A percentile compares a stretch with the other conserved stretches of the same genome.
These are phyloP conservation scores for Citrullus amarus DNA, from an alignment of 306 rosid genomes.

Conservation along the genomic window DNA sequence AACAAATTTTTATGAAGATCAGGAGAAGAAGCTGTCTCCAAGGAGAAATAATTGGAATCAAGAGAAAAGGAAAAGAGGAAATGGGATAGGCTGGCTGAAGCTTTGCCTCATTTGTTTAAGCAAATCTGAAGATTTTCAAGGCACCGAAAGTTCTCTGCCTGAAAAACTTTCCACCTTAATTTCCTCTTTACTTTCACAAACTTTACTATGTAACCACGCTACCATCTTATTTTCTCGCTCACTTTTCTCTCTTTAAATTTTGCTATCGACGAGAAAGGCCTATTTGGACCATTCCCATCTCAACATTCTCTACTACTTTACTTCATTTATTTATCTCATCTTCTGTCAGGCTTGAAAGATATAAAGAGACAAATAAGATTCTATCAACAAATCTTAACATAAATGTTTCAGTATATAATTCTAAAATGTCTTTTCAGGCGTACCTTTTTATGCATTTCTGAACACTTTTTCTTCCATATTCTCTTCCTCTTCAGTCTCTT, in stretches of 20 bases:
- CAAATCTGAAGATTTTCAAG: neutral
- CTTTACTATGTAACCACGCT: neutral
- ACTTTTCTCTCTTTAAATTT: neutral
- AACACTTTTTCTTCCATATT: neutral
- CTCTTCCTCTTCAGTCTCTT: neutral
- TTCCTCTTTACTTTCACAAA: neutral
- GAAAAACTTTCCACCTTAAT: neutral
- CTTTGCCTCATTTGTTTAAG: neutral
- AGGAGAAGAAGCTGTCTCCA: too few relatives aligned
- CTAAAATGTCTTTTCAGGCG: neutral
- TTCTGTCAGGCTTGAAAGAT: neutral
- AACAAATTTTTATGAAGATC: neutral
- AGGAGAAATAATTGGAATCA: neutral
- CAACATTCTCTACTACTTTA: neutral
- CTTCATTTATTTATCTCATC: neutral
- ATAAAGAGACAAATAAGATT: neutral
- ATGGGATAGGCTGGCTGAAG: neutral
- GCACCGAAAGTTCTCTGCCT: neutral
- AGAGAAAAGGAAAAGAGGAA: neutral
- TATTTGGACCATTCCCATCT: neutral
- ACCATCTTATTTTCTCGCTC: neutral
- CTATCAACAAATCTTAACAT: neutral
- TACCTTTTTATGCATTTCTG: slow-evolving; percentile 1
- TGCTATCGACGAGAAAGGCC: neutral
- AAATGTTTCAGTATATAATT: neutral